Evolutionary conservation across 2,329 filamentous ascomycete species (phyloP).

Genomic region (Penicillium sp.): DNA sequence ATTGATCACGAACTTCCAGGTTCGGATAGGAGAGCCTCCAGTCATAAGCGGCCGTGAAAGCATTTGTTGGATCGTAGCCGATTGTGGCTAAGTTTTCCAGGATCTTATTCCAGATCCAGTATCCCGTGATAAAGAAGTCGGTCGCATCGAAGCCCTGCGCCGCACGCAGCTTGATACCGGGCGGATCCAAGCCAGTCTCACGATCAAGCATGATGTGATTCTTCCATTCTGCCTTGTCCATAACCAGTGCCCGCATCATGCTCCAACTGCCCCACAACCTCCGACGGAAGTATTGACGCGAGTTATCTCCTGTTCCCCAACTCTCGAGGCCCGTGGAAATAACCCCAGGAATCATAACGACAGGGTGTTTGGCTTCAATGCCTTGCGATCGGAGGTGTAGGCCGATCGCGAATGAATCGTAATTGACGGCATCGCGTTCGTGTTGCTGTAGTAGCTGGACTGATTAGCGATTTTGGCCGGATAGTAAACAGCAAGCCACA

Average conservation of each 20-base stretch:
- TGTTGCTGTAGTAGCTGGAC: constrained; percentile 56
- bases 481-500: not conserved
- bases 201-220: constrained; percentile 96
- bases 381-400: constrained; percentile 79
- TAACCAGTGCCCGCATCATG: constrained; percentile 93
- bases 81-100: constrained; percentile 94
- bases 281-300: constrained; percentile 89
- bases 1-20: constrained; percentile 85
- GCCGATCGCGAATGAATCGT: constrained; percentile 92
- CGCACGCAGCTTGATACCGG: constrained; percentile 82
- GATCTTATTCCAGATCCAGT: constrained; percentile 99
- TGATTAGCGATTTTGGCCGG: constrained; percentile 9
- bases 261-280: constrained; percentile 97
- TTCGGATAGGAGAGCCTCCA: constrained; percentile 92
- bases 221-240: constrained; percentile 95
- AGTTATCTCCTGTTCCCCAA: constrained; percentile 86
- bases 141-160: constrained; percentile 97
- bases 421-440: constrained; percentile 83
- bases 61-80: constrained; percentile 84
- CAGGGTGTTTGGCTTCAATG: constrained; percentile 75
- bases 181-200: constrained; percentile 83
- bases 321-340: constrained; percentile 97
- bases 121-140: constrained; percentile 78
- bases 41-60: constrained; percentile 73
- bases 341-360: constrained; percentile 96